Evolutionary conservation across 805 yeast genomes (phyloP).

Genomic region (Saturnispora galanensis): DNA sequence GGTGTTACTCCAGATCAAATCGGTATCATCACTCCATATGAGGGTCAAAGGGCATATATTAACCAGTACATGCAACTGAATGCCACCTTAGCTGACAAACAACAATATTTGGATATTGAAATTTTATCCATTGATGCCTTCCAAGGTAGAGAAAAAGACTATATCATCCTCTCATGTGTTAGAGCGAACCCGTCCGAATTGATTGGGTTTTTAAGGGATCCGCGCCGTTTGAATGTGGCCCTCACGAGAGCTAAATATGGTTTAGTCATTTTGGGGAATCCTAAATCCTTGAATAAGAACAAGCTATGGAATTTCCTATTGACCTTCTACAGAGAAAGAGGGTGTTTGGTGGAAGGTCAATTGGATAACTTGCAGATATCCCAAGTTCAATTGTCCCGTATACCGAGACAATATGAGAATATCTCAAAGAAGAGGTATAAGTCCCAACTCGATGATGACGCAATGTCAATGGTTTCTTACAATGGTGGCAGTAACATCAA

Average conservation of each 20-base stretch:
- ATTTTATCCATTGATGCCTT: conserved; percentile 71
- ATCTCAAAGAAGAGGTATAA: conserved; percentile 5
- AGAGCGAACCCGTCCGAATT: conserved; percentile 60
- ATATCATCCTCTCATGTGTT: conserved; percentile 42
- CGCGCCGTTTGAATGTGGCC: conserved; percentile 82
- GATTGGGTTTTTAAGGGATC: conserved; percentile 79
- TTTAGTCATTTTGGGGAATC: conserved; percentile 72
- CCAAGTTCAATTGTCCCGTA: conserved; percentile 39
- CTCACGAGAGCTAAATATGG: conserved; percentile 84
- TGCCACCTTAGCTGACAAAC: conserved; percentile 52
- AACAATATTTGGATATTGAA: conserved; percentile 62
- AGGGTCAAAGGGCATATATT: conserved; percentile 82
- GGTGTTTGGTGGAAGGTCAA: conserved; percentile 85
- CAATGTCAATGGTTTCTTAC: conserved; percentile 31
- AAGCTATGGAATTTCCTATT: conserved; percentile 71
- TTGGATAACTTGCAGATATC: conserved; percentile 70
- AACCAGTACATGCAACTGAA: conserved; percentile 68
- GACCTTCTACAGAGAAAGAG: conserved; percentile 70
- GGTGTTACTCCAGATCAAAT: conserved; percentile 75
- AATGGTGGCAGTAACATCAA: conserved; percentile 16
- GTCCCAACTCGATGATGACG: too few species aligned
- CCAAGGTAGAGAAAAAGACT: conserved; percentile 51
- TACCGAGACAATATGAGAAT: conserved; percentile 8
- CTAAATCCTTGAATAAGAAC: conserved; percentile 62
- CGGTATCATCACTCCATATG: conserved; percentile 91